These are phyloP conservation scores for Lactarius psammicola DNA, from an alignment of 768 basidiomycete species.

Conservation along the genomic window DNA sequence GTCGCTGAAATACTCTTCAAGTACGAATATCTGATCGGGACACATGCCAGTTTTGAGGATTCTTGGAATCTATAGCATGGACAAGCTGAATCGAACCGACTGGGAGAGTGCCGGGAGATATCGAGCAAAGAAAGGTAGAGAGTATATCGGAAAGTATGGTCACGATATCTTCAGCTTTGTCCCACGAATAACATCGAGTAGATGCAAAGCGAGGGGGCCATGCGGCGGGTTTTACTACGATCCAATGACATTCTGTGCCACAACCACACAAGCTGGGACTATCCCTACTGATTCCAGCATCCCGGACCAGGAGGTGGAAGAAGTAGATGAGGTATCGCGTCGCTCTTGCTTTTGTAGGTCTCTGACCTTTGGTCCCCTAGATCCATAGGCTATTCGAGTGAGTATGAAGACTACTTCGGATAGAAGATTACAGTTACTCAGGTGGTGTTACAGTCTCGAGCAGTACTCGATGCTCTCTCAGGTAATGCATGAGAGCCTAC, in stretches of 20 bases:
- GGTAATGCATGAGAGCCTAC: not conserved
- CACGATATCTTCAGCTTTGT: not conserved
- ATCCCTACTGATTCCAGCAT: not conserved
- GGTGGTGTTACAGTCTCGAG: constrained; percentile 13
- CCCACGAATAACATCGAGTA: constrained; percentile 4
- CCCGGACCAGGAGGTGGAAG: not conserved
- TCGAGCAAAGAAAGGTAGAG: constrained; percentile 3
- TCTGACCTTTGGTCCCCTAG: not conserved
- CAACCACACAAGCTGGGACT: not conserved
- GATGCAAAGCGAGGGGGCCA: constrained; percentile 17
- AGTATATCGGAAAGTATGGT: constrained; percentile 9
- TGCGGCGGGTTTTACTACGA: constrained; percentile 1
- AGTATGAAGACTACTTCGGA: constrained; percentile 1
- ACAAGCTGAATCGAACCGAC: constrained; percentile 15
- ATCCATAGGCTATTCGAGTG: constrained; percentile 20
- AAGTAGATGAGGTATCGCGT: constrained; percentile 19
- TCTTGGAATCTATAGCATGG: constrained; percentile 16
- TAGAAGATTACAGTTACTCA: not conserved
- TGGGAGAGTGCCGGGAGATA: constrained; percentile 17
- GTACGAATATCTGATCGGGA: not conserved
- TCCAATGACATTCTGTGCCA: constrained; percentile 7
- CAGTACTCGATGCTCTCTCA: constrained; percentile 22
- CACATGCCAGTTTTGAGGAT: constrained; percentile 4
- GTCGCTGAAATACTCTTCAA: not conserved
- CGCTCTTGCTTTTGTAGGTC: not conserved